Base-by-base conservation (phyloP, 2,329 filamentous ascomycete species). In the Paecilomyces fulvus region DNA sequence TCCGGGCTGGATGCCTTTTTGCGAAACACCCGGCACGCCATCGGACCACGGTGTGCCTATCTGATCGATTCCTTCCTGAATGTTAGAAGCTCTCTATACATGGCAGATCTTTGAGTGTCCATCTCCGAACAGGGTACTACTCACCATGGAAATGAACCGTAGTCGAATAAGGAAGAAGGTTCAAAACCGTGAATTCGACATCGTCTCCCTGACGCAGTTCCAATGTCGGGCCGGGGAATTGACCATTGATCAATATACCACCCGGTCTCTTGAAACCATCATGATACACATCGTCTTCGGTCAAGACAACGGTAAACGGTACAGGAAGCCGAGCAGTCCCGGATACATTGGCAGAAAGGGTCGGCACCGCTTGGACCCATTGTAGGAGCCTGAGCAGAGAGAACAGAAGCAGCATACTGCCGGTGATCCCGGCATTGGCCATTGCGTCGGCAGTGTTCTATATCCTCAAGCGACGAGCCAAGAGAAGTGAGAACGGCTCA, bases 21-120 rank as follows among this genome's bases (percentile, higher is more conserved):
- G 83, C 0, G 78, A 77, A 1, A 85, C 65, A 1, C 83, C 83
- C 0, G 82, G 80, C 0, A 82, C 78, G 30, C 83, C 83, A 57
- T 86, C 83, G 0, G 81, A 79, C 82, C 82, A 85, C 0, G 81
- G 79, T 0, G 81, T 84, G 20, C 71, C 69, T 1, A 68, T 60
- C 72, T 82, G 80, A 43, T 79, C 75, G 30, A 82, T 70, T 33
- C 49, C 54, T 55, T 30, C 11, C 8, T 7, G 8, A 28, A 5
- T 10, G 48, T 49, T 25, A 49, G 48, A 7, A 14, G n/a, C n/a
- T n/a, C 49, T 25, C 28, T 25, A 21, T 11, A n/a, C 14, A 28
- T 4, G 12, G 11, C 49, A 52, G 14, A 30, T 9, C n/a, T n/a
- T 14, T 9, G 12, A 28, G 7, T 6, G 25, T 28, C 25, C 25